These are phyloP conservation scores for Chaetomiaceae sp. DNA, from an alignment of 2,329 filamentous ascomycete species.

Conservation along the genomic window DNA sequence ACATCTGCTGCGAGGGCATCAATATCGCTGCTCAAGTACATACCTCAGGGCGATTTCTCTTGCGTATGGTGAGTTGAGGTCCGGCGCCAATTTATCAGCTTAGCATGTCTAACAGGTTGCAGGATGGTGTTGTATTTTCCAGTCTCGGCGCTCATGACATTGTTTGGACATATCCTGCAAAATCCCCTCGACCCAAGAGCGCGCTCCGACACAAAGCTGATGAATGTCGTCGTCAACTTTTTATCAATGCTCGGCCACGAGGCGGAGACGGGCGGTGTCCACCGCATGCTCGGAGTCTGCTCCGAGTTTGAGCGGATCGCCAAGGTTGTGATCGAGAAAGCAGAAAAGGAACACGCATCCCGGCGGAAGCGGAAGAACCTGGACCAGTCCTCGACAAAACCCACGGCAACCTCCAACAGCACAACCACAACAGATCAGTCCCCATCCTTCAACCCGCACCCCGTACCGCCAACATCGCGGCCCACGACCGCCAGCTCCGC, in stretches of 20 bases:
- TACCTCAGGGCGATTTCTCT: slow-evolving; percentile 89
- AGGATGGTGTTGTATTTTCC: slow-evolving; percentile 95
- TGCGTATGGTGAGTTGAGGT: slow-evolving; percentile 75
- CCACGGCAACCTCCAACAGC: slow-evolving; percentile 2
- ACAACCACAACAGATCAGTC: slow-evolving; percentile 12
- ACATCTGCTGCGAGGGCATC: slow-evolving; percentile 89
- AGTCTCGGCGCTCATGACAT: slow-evolving; percentile 86
- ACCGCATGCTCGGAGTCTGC: slow-evolving; percentile 89
- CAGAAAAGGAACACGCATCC: slow-evolving; percentile 76
- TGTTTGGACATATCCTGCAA: slow-evolving; percentile 95
- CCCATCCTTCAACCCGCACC: slow-evolving; percentile 26
- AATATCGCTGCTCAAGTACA: slow-evolving; percentile 91
- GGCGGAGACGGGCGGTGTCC: slow-evolving; percentile 83
- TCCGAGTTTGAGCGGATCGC: slow-evolving; percentile 96
- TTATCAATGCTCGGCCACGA: slow-evolving; percentile 84
- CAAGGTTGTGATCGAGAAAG: slow-evolving; percentile 82
- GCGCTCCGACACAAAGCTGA: slow-evolving; percentile 81
- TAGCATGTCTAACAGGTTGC: slow-evolving; percentile 18
- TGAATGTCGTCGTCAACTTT: slow-evolving; percentile 91
- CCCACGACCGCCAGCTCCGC: slow-evolving; percentile 30
- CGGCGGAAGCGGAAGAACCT: slow-evolving; percentile 80
- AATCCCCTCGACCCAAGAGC: slow-evolving; percentile 88
- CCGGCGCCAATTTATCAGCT: background rate
- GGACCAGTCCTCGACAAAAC: slow-evolving; percentile 36
- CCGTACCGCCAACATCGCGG: slow-evolving; percentile 31